Conservation (phyloP, 2,329 filamentous ascomycete genomes). For the Cercospora beticola region DNA sequence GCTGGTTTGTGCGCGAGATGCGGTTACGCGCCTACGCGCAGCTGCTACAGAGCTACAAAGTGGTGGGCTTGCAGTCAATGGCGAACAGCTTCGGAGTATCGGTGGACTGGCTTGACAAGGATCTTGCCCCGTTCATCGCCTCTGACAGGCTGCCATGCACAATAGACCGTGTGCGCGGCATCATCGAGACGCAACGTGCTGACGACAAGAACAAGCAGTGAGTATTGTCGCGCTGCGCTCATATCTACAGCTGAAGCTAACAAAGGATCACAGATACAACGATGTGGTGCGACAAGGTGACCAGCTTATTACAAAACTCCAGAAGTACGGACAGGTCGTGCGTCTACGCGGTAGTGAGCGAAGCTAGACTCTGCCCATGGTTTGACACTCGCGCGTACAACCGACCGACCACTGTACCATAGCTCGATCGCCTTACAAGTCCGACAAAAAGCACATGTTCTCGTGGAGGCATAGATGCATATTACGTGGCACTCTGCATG, state of each 20-base stretch:
- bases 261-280: conserved; percentile 60
- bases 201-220: conserved; percentile 98
- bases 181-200: conserved; percentile 96
- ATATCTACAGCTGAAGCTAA: conserved; percentile 1
- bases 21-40: conserved; percentile 93
- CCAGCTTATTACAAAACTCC: conserved; percentile 95
- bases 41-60: conserved; percentile 92
- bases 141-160: conserved; percentile 92
- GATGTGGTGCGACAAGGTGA: conserved; percentile 98
- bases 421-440: not conserved
- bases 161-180: conserved; percentile 92
- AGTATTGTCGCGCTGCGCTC: conserved; percentile 18
- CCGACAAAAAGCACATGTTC: not conserved
- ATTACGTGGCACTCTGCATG: not conserved
- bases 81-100: conserved; percentile 95
- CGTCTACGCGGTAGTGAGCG: conserved; percentile 91
- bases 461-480: not conserved
- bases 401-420: conserved; percentile 5
- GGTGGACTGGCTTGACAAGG: conserved; percentile 91
- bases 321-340: conserved; percentile 98
- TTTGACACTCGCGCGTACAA: not conserved
- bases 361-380: conserved; percentile 51
- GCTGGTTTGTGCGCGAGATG: conserved; percentile 99
- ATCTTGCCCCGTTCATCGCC: conserved; percentile 95
- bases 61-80: conserved; percentile 97